Percentiles rank a stretch among this genome's conserved stretches.
These are phyloP conservation scores for Bassia scoparia DNA, from an alignment of 148 eudicot species.

Conservation along the genomic window DNA sequence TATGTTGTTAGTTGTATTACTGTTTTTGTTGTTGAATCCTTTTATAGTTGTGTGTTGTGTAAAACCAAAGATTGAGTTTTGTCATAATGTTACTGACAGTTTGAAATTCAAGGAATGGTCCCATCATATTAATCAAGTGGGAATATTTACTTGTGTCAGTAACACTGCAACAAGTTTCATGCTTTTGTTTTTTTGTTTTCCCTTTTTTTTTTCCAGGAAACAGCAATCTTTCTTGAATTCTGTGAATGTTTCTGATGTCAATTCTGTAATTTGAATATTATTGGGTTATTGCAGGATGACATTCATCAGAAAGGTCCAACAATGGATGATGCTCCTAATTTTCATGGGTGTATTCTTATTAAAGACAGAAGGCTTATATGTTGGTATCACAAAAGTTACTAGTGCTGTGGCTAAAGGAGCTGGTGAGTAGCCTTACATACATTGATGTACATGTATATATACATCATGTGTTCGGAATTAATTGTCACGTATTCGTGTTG, in stretches of 20 bases:
- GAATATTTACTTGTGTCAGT: conserved; percentile 15
- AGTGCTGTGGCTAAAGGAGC: conserved; percentile 62
- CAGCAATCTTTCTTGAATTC: neutral
- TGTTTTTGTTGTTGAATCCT: neutral
- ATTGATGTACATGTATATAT: too few species aligned
- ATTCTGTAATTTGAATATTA: neutral
- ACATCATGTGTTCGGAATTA: neutral
- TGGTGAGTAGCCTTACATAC: conserved; percentile 26
- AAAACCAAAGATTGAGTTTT: neutral
- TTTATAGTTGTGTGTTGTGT: neutral
- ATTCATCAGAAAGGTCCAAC: conserved; percentile 12
- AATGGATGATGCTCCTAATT: conserved; percentile 31
- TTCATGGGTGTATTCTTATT: conserved; percentile 20
- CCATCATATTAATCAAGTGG: conserved; percentile 18
- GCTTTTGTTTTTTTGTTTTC: neutral
- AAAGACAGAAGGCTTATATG: conserved; percentile 36
- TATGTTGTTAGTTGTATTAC: neutral
- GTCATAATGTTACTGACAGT: conserved; percentile 15
- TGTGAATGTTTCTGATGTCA: neutral
- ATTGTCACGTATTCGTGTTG: neutral
- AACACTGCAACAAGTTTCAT: neutral
- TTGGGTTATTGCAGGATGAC: conserved; percentile 25
- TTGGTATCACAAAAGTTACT: conserved; percentile 38
- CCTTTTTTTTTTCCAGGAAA: too few species aligned
- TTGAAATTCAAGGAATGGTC: conserved; percentile 4